Base-by-base conservation (phyloP, 177 flowering plant genomes). In the Tripterygium wilfordii region DNA sequence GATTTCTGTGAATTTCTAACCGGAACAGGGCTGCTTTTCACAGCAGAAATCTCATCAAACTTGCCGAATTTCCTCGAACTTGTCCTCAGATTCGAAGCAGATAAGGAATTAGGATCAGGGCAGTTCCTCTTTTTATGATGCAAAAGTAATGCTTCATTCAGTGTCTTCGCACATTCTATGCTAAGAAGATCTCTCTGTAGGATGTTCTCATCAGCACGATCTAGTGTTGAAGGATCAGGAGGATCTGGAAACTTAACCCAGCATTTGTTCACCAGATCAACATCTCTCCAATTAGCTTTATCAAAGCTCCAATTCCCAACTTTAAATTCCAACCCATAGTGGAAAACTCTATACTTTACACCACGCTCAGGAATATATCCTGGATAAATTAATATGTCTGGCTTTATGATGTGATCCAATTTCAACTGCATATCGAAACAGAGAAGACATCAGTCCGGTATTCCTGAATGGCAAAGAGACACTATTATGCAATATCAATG, bases 251-350 rank as follows among this genome's bases (percentile, higher is more conserved):
- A 89, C 73, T 74, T 74, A 27, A 89, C 76, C 96, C 96, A 86
- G 69, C 99, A 92, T 21, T 66, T 75, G 67, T 89, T 82, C 9
- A 86, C 83, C 65, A 89, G 16, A 37, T 89, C 99, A 15, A 32
- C 50, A 13, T 74, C 57, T 58, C 96, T 79, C 95, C 89, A 89
- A 17, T 80, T 78, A 23, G 96, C 96, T 65, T 92, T 92, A 45
- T 92, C 97, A 65, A 89, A 92, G 66, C 96, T 89, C 97, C 97
- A 92, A 48, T 86, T 81, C 27, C 96, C 95, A 24, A 92, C 88
- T 20, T 50, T 58, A 49, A 75, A 92, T 51, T 80, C 77, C 45
- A 89, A 63, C 1, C 99, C 99, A 50, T 92, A 92, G 68, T 89
- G 99, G 63, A 92, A 85, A 32, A 89, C 95, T 63, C 88, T 67